phyloP scores from a whole-genome alignment of 2,329 filamentous ascomycete genomes.

The Penicillium sp. region DNA sequence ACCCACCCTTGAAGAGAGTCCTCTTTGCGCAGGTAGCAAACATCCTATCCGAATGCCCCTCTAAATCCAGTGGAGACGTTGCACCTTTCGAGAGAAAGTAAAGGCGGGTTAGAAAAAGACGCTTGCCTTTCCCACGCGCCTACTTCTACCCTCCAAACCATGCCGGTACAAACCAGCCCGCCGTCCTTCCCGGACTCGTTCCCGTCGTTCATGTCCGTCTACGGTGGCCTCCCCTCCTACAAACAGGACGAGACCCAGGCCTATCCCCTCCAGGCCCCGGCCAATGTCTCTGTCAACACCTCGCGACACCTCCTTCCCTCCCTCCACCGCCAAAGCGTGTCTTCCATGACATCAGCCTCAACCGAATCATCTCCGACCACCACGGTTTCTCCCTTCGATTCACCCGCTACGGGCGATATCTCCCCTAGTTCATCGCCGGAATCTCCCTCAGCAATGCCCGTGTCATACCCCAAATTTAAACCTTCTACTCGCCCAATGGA shows the following conservation, averaged over 20 bases:
- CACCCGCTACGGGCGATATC: conserved; percentile 80
- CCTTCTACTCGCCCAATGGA: conserved; percentile 26
- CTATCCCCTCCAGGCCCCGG: conserved; percentile 26
- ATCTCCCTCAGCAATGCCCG: conserved; percentile 70
- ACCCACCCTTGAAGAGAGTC: conserved; percentile 24
- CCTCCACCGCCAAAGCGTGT: conserved; percentile 42
- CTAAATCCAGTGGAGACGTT: conserved; percentile 16
- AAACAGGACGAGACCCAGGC: conserved; percentile 28
- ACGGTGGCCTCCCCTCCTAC: conserved; percentile 39
- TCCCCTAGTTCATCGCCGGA: conserved; percentile 91
- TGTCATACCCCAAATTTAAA: conserved; percentile 42
- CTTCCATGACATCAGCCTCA: conserved; percentile 62
- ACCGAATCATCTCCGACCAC: conserved; percentile 93
- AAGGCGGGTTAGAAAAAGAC: conserved; percentile 23
- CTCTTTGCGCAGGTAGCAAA: conserved; percentile 43
- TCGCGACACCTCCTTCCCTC: conserved; percentile 27
- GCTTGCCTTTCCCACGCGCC: conserved; percentile 24
- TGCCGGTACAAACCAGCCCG: conserved; percentile 40
- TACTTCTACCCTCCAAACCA: conserved; percentile 20
- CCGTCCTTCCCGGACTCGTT: conserved; percentile 43
- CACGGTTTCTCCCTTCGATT: conserved; percentile 86
- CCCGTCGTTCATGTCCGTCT: conserved; percentile 52
- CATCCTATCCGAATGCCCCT: conserved; percentile 30
- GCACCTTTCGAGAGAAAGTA: neutral
- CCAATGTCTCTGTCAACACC: conserved; percentile 27